Evolutionary conservation across 2,329 filamentous ascomycete species (phyloP).

Genomic region (Fragosphaeria purpurea): DNA sequence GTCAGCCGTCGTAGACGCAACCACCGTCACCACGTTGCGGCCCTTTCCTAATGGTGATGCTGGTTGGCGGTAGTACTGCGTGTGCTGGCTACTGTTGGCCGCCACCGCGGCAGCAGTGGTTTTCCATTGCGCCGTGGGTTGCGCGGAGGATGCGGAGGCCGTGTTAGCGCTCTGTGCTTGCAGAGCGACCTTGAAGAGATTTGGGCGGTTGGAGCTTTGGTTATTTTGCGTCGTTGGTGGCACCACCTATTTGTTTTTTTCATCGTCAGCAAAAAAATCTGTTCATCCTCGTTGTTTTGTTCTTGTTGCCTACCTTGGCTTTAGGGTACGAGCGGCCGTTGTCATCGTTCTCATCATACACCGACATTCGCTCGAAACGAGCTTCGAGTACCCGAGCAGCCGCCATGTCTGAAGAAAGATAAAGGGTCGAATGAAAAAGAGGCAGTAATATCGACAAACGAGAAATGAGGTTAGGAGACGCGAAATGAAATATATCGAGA

Average conservation of each 20-base stretch:
- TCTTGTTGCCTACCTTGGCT: slow-evolving; percentile 53
- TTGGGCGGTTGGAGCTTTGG: slow-evolving; percentile 56
- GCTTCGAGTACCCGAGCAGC: slow-evolving; percentile 68
- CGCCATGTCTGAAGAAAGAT: slow-evolving; percentile 39
- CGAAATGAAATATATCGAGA: not conserved
- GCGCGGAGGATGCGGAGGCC: slow-evolving; percentile 44
- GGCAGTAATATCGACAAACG: not conserved
- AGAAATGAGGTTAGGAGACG: no score
- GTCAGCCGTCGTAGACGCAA: not conserved
- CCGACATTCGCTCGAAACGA: slow-evolving; percentile 80
- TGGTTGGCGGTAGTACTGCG: slow-evolving; percentile 9
- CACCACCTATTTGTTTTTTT: slow-evolving; percentile 6
- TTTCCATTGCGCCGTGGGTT: not conserved
- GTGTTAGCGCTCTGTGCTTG: slow-evolving; percentile 65
- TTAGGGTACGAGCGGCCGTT: slow-evolving; percentile 53
- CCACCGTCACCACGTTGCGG: slow-evolving; percentile 12
- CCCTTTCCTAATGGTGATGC: slow-evolving; percentile 30
- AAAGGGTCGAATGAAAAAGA: not conserved
- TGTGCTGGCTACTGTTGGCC: slow-evolving; percentile 27
- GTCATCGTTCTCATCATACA: slow-evolving; percentile 78
- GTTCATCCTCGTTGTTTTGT: no score
- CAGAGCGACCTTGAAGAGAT: slow-evolving; percentile 76
- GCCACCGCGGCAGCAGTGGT: slow-evolving; percentile 52
- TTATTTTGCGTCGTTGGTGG: slow-evolving; percentile 32
- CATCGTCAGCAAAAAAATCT: no score